phyloP scores from a whole-genome alignment of 2,329 filamentous ascomycete species.

The Epichloe sibirici region DNA sequence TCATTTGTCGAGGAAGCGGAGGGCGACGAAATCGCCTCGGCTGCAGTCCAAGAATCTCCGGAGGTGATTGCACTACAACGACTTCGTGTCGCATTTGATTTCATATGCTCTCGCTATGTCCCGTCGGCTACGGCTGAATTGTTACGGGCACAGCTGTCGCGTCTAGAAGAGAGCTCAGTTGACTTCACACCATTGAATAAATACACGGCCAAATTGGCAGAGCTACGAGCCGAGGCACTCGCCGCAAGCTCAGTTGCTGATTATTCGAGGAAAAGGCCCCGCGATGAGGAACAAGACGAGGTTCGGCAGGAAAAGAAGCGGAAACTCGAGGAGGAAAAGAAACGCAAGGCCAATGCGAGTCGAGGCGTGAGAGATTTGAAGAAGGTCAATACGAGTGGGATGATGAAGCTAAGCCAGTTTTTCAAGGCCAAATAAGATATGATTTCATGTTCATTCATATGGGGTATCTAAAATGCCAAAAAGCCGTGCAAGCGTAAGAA shows the following conservation, averaged over 20 bases:
- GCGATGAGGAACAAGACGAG: constrained; percentile 56
- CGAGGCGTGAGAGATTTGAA: constrained; percentile 66
- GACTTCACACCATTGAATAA: constrained; percentile 61
- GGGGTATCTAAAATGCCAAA: constrained; percentile 18
- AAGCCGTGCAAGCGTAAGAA: not conserved
- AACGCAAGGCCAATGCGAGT: constrained; percentile 63
- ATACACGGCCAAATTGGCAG: constrained; percentile 54
- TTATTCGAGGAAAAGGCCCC: constrained; percentile 55
- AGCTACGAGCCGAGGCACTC: constrained; percentile 58
- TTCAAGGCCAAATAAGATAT: constrained; percentile 57
- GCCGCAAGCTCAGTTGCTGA: constrained; percentile 56
- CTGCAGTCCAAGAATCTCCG: constrained; percentile 32
- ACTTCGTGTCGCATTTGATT: constrained; percentile 50
- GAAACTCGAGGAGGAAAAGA: constrained; percentile 80
- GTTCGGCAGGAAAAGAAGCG: constrained; percentile 66
- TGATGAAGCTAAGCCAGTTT: constrained; percentile 96
- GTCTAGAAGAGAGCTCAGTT: constrained; percentile 22
- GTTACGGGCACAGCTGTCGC: constrained; percentile 29
- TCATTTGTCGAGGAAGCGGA: constrained; percentile 25
- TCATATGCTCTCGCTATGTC: constrained; percentile 52
- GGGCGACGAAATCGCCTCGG: constrained; percentile 21
- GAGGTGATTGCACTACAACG: constrained; percentile 49
- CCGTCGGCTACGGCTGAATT: constrained; percentile 27
- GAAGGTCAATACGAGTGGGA: constrained; percentile 83
- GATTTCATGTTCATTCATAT: constrained; percentile 8